A percentile compares a stretch with the other conserved stretches of the same genome.
Evolutionary conservation across 306 rosid genomes (phyloP).

Genomic region (Abrus precatorius): DNA sequence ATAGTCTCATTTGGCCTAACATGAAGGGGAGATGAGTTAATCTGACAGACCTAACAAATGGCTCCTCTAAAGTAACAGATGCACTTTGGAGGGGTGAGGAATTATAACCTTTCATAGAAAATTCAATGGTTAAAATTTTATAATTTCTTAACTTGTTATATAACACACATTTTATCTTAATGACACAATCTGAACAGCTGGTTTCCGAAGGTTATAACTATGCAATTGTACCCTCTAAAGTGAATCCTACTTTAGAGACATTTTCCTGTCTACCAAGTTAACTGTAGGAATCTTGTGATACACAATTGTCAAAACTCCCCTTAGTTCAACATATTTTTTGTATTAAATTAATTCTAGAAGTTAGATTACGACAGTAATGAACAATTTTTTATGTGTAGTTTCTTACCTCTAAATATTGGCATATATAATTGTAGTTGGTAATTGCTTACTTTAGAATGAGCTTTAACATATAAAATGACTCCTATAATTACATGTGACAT

Average conservation of each 20-base stretch:
- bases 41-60: conserved; percentile 1
- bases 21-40: background rate
- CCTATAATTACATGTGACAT: background rate
- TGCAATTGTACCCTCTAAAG: background rate
- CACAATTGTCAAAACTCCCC: background rate
- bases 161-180: background rate
- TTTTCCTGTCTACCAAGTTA: background rate
- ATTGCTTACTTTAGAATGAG: background rate
- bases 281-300: conserved; percentile 3
- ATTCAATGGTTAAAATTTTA: background rate
- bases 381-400: background rate
- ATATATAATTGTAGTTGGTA: conserved; percentile 6
- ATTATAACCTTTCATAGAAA: background rate
- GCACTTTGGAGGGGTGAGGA: background rate
- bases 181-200: background rate
- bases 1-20: background rate
- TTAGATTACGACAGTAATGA: background rate
- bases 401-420: background rate
- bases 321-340: background rate
- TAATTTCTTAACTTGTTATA: background rate
- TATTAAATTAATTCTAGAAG: background rate
- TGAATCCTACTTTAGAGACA: background rate
- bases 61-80: background rate
- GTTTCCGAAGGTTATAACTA: background rate
- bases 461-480: conserved; percentile 18